phyloP scores from a whole-genome alignment of 2,329 filamentous ascomycete genomes.

The Celoporthe dispersa region DNA sequence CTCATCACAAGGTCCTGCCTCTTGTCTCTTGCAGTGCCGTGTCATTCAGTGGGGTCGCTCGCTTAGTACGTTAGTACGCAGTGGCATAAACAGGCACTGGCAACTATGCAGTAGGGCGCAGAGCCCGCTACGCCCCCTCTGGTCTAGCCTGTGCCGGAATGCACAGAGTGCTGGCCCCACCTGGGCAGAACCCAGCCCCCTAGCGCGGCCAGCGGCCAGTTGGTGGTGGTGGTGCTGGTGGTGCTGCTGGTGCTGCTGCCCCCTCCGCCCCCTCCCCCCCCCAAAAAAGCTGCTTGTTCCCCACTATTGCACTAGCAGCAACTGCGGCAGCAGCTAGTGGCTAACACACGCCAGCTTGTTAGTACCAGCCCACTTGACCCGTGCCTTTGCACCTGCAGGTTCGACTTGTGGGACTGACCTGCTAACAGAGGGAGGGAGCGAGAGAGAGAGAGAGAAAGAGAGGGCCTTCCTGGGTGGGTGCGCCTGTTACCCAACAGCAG shows the following conservation, averaged over 20 bases:
- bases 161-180: constrained; percentile 1
- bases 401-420: background rate
- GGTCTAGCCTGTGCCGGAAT: background rate
- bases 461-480: background rate
- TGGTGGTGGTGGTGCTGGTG: background rate
- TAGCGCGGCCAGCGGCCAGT: background rate
- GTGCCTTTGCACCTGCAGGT: background rate
- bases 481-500: constrained; percentile 4
- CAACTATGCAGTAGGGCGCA: background rate
- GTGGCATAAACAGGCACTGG: background rate
- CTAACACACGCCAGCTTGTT: background rate
- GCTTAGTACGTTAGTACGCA: constrained; percentile 3
- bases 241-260: background rate
- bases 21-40: background rate
- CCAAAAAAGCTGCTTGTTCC: background rate
- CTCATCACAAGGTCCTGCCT: constrained; percentile 9
- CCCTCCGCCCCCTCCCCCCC: too few relatives aligned
- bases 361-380: background rate
- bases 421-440: background rate
- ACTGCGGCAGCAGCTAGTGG: background rate
- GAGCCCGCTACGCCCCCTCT: background rate
- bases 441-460: too few relatives aligned
- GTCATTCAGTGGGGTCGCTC: background rate
- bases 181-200: background rate
- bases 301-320: background rate